Evolutionary conservation across 495 filamentous ascomycete species (phyloP).

Genomic region (Hypoxylon fragiforme): DNA sequence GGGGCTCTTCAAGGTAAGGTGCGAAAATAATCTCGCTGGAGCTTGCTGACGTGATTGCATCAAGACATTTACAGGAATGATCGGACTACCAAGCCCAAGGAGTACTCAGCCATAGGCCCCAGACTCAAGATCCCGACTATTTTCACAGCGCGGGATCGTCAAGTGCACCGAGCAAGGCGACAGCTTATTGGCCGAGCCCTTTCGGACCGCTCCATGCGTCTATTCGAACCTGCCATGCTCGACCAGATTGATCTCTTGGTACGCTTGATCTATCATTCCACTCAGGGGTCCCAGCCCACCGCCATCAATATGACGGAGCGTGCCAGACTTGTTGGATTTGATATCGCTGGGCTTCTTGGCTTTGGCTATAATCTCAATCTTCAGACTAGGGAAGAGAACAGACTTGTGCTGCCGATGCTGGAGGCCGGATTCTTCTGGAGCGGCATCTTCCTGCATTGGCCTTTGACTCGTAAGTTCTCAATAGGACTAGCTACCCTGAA

Average conservation of each 20-base stretch:
- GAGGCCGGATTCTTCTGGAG: too few species aligned
- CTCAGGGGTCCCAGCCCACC: conserved; percentile 16
- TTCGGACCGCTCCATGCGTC: conserved; percentile 14
- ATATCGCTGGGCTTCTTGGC: conserved; percentile 27
- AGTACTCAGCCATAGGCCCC: conserved; percentile 1
- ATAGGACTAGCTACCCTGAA: too few species aligned
- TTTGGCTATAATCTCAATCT: too few species aligned
- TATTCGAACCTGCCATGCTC: conserved; percentile 30
- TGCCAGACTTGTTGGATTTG: conserved; percentile 10
- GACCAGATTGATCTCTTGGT: conserved; percentile 29
- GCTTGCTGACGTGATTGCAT: conserved; percentile 31
- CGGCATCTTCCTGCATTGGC: too few species aligned
- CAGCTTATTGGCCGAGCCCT: conserved; percentile 22
- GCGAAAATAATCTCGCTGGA: not conserved
- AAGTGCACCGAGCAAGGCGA: conserved; percentile 11
- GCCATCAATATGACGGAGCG: conserved; percentile 20
- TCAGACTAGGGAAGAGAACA: too few species aligned
- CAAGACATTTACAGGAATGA: conserved; percentile 52
- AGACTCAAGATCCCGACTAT: conserved; percentile 4
- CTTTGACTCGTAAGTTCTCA: too few species aligned
- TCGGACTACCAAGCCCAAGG: conserved; percentile 46
- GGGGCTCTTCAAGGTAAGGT: conserved; percentile 47
- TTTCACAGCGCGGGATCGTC: conserved; percentile 13
- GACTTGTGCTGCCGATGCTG: too few species aligned
- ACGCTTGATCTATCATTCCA: conserved; percentile 27